Percentiles rank a stretch among this genome's conserved stretches.
Evolutionary conservation across 2,329 filamentous ascomycete genomes (phyloP).

Genomic region (Venturia carpophila): DNA sequence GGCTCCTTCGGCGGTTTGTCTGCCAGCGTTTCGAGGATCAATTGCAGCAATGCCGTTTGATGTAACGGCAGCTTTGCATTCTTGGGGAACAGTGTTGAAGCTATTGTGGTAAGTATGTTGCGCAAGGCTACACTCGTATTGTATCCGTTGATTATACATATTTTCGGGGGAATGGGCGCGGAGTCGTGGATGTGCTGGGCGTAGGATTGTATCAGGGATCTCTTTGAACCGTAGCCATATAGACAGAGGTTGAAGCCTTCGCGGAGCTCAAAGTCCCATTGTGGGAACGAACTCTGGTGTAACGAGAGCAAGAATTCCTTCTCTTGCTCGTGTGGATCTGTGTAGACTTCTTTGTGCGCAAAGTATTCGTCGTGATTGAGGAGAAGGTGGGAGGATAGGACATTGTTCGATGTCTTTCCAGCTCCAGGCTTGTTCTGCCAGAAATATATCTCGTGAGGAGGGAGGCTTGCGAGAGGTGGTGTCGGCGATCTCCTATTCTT

Average conservation of each 20-base stretch:
- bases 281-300: slow-evolving; percentile 74
- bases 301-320: slow-evolving; percentile 63
- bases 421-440: slow-evolving; percentile 79
- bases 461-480: slow-evolving; percentile 73
- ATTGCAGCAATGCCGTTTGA: slow-evolving; percentile 59
- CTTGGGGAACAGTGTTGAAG: slow-evolving; percentile 49
- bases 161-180: slow-evolving; percentile 42
- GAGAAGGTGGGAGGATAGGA: slow-evolving; percentile 62
- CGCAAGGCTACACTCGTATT: slow-evolving; percentile 56
- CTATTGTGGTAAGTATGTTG: slow-evolving; percentile 63
- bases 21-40: slow-evolving; percentile 55
- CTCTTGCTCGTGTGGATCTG: slow-evolving; percentile 63
- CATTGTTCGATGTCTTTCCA: slow-evolving; percentile 80
- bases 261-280: slow-evolving; percentile 86
- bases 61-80: slow-evolving; percentile 53
- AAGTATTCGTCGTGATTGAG: slow-evolving; percentile 94
- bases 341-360: slow-evolving; percentile 52
- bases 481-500: slow-evolving; percentile 57
- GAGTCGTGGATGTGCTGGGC: slow-evolving; percentile 56
- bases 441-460: slow-evolving; percentile 87
- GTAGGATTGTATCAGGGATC: slow-evolving; percentile 64
- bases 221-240: slow-evolving; percentile 89
- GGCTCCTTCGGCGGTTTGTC: slow-evolving; percentile 24
- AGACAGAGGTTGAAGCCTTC: slow-evolving; percentile 84
- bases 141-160: slow-evolving; percentile 86